Base-by-base conservation (phyloP, 2,329 filamentous ascomycete genomes). In the Paracamarosporium sp. region DNA sequence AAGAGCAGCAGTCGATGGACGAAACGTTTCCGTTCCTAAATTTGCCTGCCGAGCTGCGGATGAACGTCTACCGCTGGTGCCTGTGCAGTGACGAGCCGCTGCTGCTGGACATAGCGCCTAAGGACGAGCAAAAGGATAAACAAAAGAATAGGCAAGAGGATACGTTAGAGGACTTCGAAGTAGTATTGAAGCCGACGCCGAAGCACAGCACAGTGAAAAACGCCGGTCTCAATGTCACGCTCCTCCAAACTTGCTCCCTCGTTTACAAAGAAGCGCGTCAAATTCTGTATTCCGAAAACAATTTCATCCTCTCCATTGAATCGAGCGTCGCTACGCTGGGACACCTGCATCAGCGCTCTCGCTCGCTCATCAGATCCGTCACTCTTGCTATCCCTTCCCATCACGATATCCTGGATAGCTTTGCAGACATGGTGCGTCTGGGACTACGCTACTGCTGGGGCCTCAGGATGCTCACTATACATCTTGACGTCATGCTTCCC, bases 361-460 rank as follows among this genome's bases (percentile, higher is more conserved):
- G 79, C 35, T 74, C 72, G 48, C 73, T 80, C 41, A 80, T 81
- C 57, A 80, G 79, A 52, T 72, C 77, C 57, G 70, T 81, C 59
- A 66, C 74, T 40, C 63, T 82, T 24, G 76, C 76, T n/a, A 80
- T 82, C 24, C 78, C 78, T 35, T 76, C 72, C 6, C 79, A 81
- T 60, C 77, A 79, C 66, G 79, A 81, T 48, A 80, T 81, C 55
- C 72, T 81, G 53, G 79, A 80, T 55, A 76, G 76, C 27, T 81
- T 82, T 63, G 73, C 78, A 24, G 79, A 81, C 59, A 69, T 80
- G 30, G 78, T 82, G 8, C 76, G 79, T n/a, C 65, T 81, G 0
- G 76, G 74, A 3, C 52, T 82, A 50, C 71, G 80, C 5, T 82
- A 81, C 60, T 81, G 79, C 66, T 80, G 78, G 71, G 78, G 79